phyloP scores from a whole-genome alignment of 495 filamentous ascomycete species.

The Penicilliopsis zonata region DNA sequence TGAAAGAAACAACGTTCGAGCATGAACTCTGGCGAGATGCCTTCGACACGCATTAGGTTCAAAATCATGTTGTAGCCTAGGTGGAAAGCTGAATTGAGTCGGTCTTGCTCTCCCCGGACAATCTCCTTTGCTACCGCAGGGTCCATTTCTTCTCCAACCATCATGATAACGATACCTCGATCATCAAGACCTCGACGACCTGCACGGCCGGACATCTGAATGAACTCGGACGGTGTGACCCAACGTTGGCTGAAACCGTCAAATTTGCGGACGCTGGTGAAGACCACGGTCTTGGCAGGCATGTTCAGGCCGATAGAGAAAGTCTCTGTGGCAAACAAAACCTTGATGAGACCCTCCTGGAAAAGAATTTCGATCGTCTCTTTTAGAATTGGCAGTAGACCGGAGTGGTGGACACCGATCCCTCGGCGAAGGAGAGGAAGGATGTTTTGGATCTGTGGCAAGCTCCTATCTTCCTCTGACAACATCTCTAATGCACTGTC shows the following conservation, averaged over 20 bases:
- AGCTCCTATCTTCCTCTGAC: constrained; percentile 75
- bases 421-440: constrained; percentile 80
- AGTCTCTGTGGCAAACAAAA: constrained; percentile 93
- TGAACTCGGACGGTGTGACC: constrained; percentile 90
- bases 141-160: constrained; percentile 95
- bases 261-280: constrained; percentile 90
- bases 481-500: constrained; percentile 78
- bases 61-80: constrained; percentile 99
- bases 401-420: constrained; percentile 95
- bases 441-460: constrained; percentile 87
- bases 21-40: constrained; percentile 95
- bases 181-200: constrained; percentile 96
- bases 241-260: constrained; percentile 75
- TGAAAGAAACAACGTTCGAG: constrained; percentile 93
- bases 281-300: constrained; percentile 97
- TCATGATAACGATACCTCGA: constrained; percentile 98
- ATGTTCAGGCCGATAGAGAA: constrained; percentile 99
- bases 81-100: constrained; percentile 94
- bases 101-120: constrained; percentile 90
- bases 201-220: constrained; percentile 96
- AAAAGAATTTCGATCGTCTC: constrained; percentile 98
- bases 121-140: constrained; percentile 87
- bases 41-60: constrained; percentile 90
- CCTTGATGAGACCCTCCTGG: constrained; percentile 96
- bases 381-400: constrained; percentile 88